These are phyloP conservation scores for Xylaria longipes DNA, from an alignment of 495 filamentous ascomycete species.

Conservation along the genomic window DNA sequence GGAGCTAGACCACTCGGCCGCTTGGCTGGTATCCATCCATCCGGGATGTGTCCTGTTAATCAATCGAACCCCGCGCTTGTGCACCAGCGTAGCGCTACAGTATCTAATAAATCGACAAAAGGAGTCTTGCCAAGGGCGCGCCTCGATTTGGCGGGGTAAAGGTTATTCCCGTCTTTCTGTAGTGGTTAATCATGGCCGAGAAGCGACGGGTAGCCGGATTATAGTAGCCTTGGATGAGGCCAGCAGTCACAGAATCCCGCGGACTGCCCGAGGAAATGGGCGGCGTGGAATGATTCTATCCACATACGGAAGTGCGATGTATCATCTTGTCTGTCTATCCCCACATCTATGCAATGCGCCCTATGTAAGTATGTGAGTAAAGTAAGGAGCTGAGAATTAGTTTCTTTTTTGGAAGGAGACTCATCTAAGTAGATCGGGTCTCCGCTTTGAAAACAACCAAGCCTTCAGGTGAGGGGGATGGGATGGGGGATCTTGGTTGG, in stretches of 20 bases:
- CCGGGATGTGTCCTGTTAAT: background rate
- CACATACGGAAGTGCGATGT: background rate
- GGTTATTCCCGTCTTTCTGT: background rate
- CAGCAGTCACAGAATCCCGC: background rate
- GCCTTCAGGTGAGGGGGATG: background rate
- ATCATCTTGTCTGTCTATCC: background rate
- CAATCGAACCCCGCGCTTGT: background rate
- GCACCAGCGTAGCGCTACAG: background rate
- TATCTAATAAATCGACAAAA: background rate
- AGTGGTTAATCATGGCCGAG: no score
- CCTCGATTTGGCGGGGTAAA: background rate
- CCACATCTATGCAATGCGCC: background rate
- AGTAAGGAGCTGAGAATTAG: background rate
- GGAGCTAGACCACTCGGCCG: background rate
- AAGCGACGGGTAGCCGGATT: background rate
- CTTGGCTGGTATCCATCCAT: background rate
- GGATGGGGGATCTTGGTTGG: background rate
- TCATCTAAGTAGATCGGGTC: background rate
- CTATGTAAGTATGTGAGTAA: background rate
- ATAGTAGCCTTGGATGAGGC: background rate
- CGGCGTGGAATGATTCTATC: background rate
- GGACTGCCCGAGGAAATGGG: background rate
- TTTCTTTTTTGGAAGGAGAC: slow-evolving; percentile 3
- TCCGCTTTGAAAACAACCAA: slow-evolving; percentile 2
- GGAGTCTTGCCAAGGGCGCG: background rate